Evolutionary conservation across 2,329 filamentous ascomycete genomes (phyloP).

Genomic region (Aspergillus arachidicola): DNA sequence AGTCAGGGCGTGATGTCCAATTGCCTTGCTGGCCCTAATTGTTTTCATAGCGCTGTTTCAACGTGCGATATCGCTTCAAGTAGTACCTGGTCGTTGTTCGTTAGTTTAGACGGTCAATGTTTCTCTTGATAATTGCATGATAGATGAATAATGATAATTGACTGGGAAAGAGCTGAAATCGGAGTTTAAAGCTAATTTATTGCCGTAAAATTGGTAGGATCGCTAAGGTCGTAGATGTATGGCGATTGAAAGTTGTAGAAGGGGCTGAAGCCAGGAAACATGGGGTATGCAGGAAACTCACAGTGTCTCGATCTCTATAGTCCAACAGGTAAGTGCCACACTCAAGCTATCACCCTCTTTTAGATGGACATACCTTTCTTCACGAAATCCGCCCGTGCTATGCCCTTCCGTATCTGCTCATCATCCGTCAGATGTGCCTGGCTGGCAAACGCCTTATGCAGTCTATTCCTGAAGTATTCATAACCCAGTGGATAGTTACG

Average conservation of each 20-base stretch:
- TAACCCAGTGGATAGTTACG: conserved; percentile 85
- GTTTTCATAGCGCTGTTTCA: conserved; percentile 76
- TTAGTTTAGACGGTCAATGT: conserved; percentile 24
- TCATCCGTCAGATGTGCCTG: conserved; percentile 73
- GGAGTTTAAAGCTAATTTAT: not conserved
- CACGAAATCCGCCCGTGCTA: conserved; percentile 80
- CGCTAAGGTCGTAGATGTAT: not conserved
- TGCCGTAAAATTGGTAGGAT: not conserved
- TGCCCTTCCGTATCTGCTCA: conserved; percentile 72
- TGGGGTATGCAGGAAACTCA: conserved; percentile 53
- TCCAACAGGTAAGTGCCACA: conserved; percentile 1
- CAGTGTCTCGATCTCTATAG: conserved; percentile 83
- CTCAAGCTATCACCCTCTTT: not conserved
- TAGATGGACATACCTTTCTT: conserved; percentile 71
- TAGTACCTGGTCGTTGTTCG: conserved; percentile 68
- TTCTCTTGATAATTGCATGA: conserved; percentile 5
- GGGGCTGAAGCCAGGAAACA: not conserved
- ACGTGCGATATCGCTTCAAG: conserved; percentile 83
- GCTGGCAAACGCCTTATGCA: conserved; percentile 83
- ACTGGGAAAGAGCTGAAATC: not conserved
- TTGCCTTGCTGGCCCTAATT: conserved; percentile 27
- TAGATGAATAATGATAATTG: conserved; percentile 24
- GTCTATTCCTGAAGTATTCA: conserved; percentile 75
- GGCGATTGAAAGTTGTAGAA: not conserved
- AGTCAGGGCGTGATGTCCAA: conserved; percentile 14